Evolutionary conservation across 2,329 filamentous ascomycete species (phyloP).

Genomic region (Sordariomycetes sp.): DNA sequence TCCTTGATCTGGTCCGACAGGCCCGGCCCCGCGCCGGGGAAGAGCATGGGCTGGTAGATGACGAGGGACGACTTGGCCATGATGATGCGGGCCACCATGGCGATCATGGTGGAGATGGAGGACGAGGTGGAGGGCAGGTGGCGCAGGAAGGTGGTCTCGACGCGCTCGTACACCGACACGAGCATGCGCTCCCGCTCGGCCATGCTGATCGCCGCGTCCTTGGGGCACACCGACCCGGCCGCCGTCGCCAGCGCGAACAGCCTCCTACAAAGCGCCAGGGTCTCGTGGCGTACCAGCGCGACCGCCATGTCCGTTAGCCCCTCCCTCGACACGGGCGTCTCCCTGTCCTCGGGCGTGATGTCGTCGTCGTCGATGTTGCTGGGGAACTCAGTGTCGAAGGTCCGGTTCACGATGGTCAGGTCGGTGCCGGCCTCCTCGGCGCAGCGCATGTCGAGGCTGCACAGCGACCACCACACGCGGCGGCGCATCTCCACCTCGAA

Average conservation of each 20-base stretch:
- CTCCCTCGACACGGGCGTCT: constrained; percentile 32
- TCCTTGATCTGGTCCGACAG: constrained; percentile 54
- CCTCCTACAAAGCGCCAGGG: constrained; percentile 27
- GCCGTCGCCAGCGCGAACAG: constrained; percentile 22
- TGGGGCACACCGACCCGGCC: constrained; percentile 18
- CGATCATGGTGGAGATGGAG: constrained; percentile 62
- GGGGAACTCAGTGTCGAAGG: constrained; percentile 37
- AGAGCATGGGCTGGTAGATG: constrained; percentile 63
- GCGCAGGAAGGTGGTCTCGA: constrained; percentile 43
- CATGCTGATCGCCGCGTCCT: constrained; percentile 16
- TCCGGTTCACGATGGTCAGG: constrained; percentile 26
- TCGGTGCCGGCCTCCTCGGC: constrained; percentile 43
- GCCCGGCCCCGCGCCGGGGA: constrained; percentile 42
- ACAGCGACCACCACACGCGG: constrained; percentile 50
- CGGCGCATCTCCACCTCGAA: constrained; percentile 52
- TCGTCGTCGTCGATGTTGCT: constrained; percentile 39
- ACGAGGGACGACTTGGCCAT: constrained; percentile 71
- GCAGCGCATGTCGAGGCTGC: constrained; percentile 43
- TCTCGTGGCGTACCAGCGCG: constrained; percentile 38
- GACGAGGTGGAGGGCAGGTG: constrained; percentile 41
- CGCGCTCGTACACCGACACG: constrained; percentile 37
- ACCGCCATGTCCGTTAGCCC: constrained; percentile 43
- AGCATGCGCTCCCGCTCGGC: constrained; percentile 32
- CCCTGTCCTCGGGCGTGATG: constrained; percentile 32
- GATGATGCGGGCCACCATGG: constrained; percentile 58